Base-by-base conservation (phyloP, 345 rosid genomes). In the Murraya paniculata region DNA sequence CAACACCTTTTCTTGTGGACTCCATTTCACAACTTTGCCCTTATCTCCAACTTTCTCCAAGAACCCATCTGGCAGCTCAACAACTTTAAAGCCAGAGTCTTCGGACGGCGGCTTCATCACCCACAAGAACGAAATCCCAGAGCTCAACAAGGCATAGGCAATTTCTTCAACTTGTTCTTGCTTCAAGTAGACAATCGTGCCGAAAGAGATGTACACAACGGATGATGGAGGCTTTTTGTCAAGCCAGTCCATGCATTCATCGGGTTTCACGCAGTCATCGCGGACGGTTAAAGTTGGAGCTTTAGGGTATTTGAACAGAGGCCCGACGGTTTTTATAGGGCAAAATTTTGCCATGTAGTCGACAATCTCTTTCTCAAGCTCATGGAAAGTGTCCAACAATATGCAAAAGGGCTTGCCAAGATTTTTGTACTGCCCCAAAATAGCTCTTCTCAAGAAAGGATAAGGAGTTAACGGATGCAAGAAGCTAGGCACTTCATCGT, bases 201-300 rank as follows among this genome's bases (percentile, higher is more conserved):
- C 99, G n/a, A 93, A 89, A 22, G 98, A 93, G 71, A 93, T 82
- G 75, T 95, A 95, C n/a, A 95, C 91, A 19, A 95, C 98, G 0
- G 99, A 89, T 1, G 90, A 82, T 0, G 57, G 72, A 1, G 89
- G 92, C 76, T 90, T 91, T 0, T 86, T 80, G 82, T 92, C 90
- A 38, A 95, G 90, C 99, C 98, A 95, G 64, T 88, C 90, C 33
- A 91, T 73, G 86, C 90, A 90, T n/a, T 87, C 89, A 16, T 90
- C 94, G 1, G 83, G 86, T 85, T 83, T 83, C 71, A 86, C 75
- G 56, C 86, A 79, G 82, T 91, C 90, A 19, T 86, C 94, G 0
- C 83, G 73, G 36, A 85, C 83, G 3, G 85, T 80, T 4, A 78
- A 74, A 68, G 82, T 82, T 30, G 82, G 80, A 28, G 64, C 84